Conservation (phyloP, 768 basidiomycete genomes). For the Suillus alpinus region DNA sequence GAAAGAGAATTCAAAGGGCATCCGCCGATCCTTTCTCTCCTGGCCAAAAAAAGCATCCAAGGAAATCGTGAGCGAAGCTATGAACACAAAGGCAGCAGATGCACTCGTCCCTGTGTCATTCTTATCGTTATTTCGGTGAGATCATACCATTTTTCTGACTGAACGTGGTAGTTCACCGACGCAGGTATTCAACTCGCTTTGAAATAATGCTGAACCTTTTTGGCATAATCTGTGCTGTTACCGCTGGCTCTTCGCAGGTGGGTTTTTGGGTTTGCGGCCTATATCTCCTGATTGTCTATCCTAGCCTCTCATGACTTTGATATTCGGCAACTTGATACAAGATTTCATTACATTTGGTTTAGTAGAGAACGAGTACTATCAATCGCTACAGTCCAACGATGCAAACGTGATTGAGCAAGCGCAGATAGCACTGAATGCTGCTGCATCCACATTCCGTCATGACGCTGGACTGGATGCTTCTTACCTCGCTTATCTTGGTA, state of each 20-base stretch:
- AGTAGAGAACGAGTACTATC: background rate
- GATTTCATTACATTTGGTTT: constrained; percentile 35
- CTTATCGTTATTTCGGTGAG: constrained; percentile 47
- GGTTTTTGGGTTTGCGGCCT: constrained; percentile 13
- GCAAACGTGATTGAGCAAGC: constrained; percentile 5
- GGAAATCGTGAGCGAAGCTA: constrained; percentile 3
- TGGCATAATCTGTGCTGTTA: constrained; percentile 69
- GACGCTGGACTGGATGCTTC: constrained; percentile 35
- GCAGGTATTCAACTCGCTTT: constrained; percentile 68
- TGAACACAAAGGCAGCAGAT: constrained; percentile 23
- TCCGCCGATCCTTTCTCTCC: constrained; percentile 40
- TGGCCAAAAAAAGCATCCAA: constrained; percentile 33
- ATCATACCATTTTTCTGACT: background rate
- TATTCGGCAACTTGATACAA: constrained; percentile 49
- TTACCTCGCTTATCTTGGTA: constrained; percentile 36
- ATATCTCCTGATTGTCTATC: background rate
- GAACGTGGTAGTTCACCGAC: constrained; percentile 10
- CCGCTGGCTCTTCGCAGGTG: constrained; percentile 80
- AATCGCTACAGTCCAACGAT: constrained; percentile 11
- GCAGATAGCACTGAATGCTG: constrained; percentile 12
- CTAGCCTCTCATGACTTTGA: constrained; percentile 40
- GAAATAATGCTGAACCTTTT: constrained; percentile 68
- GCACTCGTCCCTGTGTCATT: constrained; percentile 39
- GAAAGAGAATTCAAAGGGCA: constrained; percentile 10
- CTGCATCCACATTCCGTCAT: constrained; percentile 19